phyloP scores from a whole-genome alignment of 2,329 filamentous ascomycete species.

The Leptographium radiaticola region DNA sequence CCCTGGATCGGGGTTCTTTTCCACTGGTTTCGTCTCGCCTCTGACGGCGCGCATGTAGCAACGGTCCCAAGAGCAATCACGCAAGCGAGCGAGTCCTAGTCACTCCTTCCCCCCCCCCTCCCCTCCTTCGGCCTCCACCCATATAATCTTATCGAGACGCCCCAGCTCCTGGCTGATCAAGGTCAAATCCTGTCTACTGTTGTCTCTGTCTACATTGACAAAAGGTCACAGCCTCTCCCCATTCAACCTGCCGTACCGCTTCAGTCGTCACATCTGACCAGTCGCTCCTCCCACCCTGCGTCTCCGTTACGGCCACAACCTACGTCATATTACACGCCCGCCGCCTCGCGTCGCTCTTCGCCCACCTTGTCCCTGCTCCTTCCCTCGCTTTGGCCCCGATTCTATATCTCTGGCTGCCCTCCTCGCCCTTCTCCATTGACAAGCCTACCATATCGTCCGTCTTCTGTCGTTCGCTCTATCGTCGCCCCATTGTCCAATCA shows the following conservation, averaged over 20 bases:
- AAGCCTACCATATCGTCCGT: background rate
- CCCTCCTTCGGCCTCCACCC: no score
- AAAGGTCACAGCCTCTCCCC: background rate
- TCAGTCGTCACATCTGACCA: background rate
- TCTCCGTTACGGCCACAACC: background rate
- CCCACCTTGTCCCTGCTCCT: background rate
- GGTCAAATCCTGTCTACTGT: background rate
- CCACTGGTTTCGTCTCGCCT: background rate
- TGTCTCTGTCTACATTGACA: background rate
- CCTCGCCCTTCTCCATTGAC: background rate
- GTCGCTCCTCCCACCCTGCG: background rate
- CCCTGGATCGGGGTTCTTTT: background rate
- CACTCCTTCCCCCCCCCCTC: no score
- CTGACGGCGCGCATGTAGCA: background rate
- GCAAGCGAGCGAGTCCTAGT: slow-evolving; percentile 1
- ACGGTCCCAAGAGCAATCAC: background rate
- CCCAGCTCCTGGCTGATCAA: background rate
- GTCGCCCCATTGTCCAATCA: background rate
- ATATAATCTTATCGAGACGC: background rate
- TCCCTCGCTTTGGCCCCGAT: background rate
- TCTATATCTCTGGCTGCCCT: background rate
- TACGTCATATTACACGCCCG: background rate
- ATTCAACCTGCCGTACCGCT: background rate
- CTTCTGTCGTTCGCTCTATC: background rate
- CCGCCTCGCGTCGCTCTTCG: background rate